Percentiles rank a stretch among this genome's conserved stretches.
phyloP scores from a whole-genome alignment of 2,329 filamentous ascomycete species.

The Fusarium miscanthi region DNA sequence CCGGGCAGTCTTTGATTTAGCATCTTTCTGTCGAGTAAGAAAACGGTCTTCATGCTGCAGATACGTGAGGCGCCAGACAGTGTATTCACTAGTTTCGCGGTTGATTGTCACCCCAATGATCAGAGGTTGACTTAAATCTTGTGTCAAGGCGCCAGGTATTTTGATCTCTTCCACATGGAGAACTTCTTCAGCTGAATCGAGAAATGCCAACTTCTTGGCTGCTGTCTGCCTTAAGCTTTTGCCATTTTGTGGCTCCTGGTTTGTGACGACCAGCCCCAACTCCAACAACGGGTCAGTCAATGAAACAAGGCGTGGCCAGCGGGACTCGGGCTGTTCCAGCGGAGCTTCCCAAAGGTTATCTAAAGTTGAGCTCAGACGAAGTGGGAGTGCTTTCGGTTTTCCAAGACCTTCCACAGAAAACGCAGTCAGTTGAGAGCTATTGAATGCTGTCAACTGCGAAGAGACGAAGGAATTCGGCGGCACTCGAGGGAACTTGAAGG shows the following conservation, averaged over 20 bases:
- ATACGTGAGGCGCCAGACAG: slow-evolving; percentile 86
- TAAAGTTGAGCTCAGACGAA: slow-evolving; percentile 64
- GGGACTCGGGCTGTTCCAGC: slow-evolving; percentile 64
- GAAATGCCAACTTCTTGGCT: slow-evolving; percentile 61
- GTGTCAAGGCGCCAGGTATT: slow-evolving; percentile 59
- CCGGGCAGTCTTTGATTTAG: slow-evolving; percentile 60
- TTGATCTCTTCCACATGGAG: slow-evolving; percentile 80
- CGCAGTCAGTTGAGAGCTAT: slow-evolving; percentile 61
- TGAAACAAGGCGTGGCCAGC: slow-evolving; percentile 81
- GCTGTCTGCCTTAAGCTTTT: slow-evolving; percentile 48
- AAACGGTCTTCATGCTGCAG: slow-evolving; percentile 73
- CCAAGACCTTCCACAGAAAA: slow-evolving; percentile 69
- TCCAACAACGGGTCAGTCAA: slow-evolving; percentile 88
- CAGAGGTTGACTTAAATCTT: slow-evolving; percentile 61
- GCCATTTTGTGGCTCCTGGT: slow-evolving; percentile 56
- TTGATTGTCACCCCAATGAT: slow-evolving; percentile 86
- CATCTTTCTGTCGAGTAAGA: slow-evolving; percentile 58
- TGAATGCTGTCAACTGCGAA: slow-evolving; percentile 68
- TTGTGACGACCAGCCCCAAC: slow-evolving; percentile 81
- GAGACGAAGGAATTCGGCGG: slow-evolving; percentile 88
- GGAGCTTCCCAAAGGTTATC: slow-evolving; percentile 69
- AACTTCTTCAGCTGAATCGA: slow-evolving; percentile 84
- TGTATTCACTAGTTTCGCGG: slow-evolving; percentile 78
- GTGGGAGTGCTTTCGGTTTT: slow-evolving; percentile 64
- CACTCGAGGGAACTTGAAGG: slow-evolving; percentile 68